Evolutionary conservation across 106 monocot genomes (phyloP).

Genomic region (Dendrobium catenatum): DNA sequence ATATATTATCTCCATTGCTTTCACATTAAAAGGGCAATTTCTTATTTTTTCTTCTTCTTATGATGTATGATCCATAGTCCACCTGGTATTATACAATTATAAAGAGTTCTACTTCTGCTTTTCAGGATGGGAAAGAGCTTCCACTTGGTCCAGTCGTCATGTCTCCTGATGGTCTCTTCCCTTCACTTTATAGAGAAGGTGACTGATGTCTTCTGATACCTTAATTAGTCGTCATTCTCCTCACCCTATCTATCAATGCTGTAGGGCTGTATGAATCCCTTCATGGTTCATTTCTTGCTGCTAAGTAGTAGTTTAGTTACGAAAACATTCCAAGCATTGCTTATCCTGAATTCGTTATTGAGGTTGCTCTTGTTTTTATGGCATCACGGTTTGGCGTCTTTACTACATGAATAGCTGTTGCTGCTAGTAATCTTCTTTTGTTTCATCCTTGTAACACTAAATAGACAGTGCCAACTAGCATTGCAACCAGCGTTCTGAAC

Average conservation of each 20-base stretch:
- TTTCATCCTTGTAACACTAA: too few relatives aligned
- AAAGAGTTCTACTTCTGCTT: conserved; percentile 3
- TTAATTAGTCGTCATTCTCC: background rate
- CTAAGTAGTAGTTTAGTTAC: background rate
- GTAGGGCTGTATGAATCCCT: background rate
- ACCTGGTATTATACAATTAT: background rate
- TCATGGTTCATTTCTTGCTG: background rate
- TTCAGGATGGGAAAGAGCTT: conserved; percentile 72
- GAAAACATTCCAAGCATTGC: background rate
- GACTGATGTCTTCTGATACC: background rate
- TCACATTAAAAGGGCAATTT: background rate
- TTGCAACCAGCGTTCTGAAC: too few relatives aligned
- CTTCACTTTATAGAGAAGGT: conserved; percentile 97
- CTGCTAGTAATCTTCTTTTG: too few relatives aligned
- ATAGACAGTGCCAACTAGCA: too few relatives aligned
- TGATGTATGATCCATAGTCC: background rate
- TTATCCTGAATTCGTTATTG: background rate
- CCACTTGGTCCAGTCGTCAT: conserved; percentile 94
- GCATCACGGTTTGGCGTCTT: background rate
- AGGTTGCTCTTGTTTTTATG: background rate
- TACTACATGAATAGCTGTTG: too few relatives aligned
- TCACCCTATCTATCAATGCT: background rate
- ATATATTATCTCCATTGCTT: background rate
- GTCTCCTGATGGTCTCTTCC: conserved; percentile 90
- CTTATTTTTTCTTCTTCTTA: background rate